These are phyloP conservation scores for Cladophialophora bantiana DNA, from an alignment of 2,329 filamentous ascomycete genomes.

Conservation along the genomic window DNA sequence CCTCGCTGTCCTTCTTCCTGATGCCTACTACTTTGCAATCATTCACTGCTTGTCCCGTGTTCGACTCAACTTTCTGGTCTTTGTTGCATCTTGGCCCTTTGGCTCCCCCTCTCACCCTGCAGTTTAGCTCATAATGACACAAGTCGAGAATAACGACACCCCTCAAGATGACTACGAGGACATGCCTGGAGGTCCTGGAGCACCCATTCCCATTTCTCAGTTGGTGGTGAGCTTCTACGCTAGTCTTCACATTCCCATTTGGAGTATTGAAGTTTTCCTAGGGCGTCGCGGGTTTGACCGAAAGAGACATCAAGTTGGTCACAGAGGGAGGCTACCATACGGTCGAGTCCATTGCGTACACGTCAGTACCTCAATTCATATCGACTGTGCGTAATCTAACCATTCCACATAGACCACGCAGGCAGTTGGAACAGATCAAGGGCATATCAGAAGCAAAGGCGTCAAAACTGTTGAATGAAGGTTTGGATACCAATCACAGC, in stretches of 20 bases:
- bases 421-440: slow-evolving; percentile 91
- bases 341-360: slow-evolving; percentile 95
- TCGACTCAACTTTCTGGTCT: not conserved
- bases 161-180: slow-evolving; percentile 63
- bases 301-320: slow-evolving; percentile 91
- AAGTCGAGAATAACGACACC: slow-evolving; percentile 33
- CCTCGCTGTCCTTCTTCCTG: not conserved
- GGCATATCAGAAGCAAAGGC: slow-evolving; percentile 98
- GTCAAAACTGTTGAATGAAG: slow-evolving; percentile 86
- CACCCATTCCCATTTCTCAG: slow-evolving; percentile 85
- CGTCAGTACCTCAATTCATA: slow-evolving; percentile 57
- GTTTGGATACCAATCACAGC: slow-evolving; percentile 55
- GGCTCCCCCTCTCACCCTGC: not conserved
- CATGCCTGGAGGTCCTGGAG: slow-evolving; percentile 80
- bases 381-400: not conserved
- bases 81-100: not conserved
- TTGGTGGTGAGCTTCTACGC: slow-evolving; percentile 73
- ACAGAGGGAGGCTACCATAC: slow-evolving; percentile 93
- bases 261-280: slow-evolving; percentile 49
- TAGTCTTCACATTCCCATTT: not conserved
- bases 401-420: slow-evolving; percentile 61
- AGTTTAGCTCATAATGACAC: slow-evolving; percentile 35
- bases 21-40: not conserved
- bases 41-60: not conserved
- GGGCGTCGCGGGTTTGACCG: slow-evolving; percentile 89